phyloP scores from a whole-genome alignment of 2,329 filamentous ascomycete genomes.

The Esteya vermicola region DNA sequence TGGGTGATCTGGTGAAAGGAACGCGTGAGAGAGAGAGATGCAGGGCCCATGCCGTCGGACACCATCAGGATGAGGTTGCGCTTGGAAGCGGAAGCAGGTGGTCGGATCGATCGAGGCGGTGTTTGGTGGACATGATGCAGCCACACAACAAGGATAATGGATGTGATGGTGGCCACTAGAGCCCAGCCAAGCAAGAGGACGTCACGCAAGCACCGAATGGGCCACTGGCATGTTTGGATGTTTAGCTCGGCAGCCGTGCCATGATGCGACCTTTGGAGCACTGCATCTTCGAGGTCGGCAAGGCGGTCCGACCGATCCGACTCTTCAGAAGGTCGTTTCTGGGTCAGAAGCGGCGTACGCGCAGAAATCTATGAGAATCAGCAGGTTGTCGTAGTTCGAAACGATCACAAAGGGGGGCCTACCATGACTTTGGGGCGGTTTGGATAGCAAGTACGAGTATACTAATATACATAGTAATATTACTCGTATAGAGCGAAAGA shows the following conservation, averaged over 20 bases:
- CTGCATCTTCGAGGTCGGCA: slow-evolving; percentile 18
- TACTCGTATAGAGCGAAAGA: too few species aligned
- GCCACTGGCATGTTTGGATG: not conserved
- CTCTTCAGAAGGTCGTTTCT: slow-evolving; percentile 15
- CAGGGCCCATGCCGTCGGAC: slow-evolving; percentile 94
- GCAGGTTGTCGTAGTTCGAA: not conserved
- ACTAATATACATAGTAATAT: too few species aligned
- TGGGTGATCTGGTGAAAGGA: slow-evolving; percentile 70
- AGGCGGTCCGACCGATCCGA: slow-evolving; percentile 17
- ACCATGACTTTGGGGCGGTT: slow-evolving; percentile 3
- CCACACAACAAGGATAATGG: slow-evolving; percentile 68
- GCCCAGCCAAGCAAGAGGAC: slow-evolving; percentile 71
- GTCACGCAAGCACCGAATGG: slow-evolving; percentile 44
- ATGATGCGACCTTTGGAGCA: slow-evolving; percentile 13
- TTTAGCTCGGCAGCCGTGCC: not conserved
- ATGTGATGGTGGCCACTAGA: slow-evolving; percentile 59
- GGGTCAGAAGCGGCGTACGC: slow-evolving; percentile 27
- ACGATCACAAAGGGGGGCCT: not conserved
- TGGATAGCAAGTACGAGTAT: too few species aligned
- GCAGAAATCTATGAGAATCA: slow-evolving; percentile 21
- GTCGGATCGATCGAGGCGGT: slow-evolving; percentile 14
- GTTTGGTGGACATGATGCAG: slow-evolving; percentile 55
- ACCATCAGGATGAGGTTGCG: slow-evolving; percentile 98
- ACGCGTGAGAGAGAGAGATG: slow-evolving; percentile 73
- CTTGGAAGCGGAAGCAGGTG: slow-evolving; percentile 42